phyloP scores from a whole-genome alignment of 208 protist genomes.

The Vickermania ingenoplastis region DNA sequence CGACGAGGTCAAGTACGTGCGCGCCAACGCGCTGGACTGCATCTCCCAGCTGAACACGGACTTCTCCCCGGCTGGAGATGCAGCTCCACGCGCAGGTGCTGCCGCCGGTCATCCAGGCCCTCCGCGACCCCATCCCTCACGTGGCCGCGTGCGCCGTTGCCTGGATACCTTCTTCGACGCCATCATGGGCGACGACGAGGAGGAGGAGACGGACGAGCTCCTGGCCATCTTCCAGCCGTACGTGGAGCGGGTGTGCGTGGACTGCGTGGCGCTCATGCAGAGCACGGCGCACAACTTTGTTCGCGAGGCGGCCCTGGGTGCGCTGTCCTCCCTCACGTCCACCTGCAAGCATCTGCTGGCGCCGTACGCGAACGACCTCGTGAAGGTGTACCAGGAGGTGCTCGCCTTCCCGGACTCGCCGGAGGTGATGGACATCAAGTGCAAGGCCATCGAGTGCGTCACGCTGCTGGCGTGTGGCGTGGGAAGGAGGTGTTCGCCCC shows the following conservation, averaged over 20 bases:
- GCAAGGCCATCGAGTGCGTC: slow-evolving; percentile 79
- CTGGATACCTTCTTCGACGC: slow-evolving; percentile 71
- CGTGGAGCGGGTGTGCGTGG: slow-evolving; percentile 47
- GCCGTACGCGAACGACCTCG: slow-evolving; percentile 52
- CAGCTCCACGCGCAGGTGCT: slow-evolving; percentile 37
- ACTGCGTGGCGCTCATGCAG: slow-evolving; percentile 38
- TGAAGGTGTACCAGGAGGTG: slow-evolving; percentile 66
- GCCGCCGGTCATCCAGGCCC: slow-evolving; percentile 31
- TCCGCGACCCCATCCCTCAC: slow-evolving; percentile 56
- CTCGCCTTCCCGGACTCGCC: slow-evolving; percentile 51
- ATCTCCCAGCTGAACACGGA: slow-evolving; percentile 63
- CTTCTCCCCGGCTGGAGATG: slow-evolving; percentile 57
- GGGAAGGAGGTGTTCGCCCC: slow-evolving; percentile 59
- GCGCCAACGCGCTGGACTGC: slow-evolving; percentile 54
- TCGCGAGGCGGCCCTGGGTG: slow-evolving; percentile 49
- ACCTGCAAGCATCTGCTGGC: slow-evolving; percentile 42
- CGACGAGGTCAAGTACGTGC: slow-evolving; percentile 76
- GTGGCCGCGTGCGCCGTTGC: slow-evolving; percentile 56
- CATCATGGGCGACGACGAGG: slow-evolving; percentile 37
- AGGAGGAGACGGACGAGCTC: slow-evolving; percentile 33
- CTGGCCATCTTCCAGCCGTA: slow-evolving; percentile 36
- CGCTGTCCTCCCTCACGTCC: slow-evolving; percentile 60
- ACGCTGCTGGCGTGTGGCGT: slow-evolving; percentile 76
- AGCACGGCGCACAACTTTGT: slow-evolving; percentile 44
- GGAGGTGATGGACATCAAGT: slow-evolving; percentile 58